Base-by-base conservation (phyloP, 192 early-diverging fungal species). In the Gigaspora rosea region DNA sequence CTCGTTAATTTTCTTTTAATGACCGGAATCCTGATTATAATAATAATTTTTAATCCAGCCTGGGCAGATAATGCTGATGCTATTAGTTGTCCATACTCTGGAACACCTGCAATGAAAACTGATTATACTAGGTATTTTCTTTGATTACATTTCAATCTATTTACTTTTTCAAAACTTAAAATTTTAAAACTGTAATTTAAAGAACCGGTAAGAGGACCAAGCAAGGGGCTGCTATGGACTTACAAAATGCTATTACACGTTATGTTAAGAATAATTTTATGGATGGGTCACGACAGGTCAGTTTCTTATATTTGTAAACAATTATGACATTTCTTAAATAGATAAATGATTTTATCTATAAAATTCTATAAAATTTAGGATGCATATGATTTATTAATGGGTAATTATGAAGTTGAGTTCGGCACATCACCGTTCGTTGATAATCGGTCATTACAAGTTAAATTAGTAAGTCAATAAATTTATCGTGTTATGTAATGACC, bases 1-100 rank as follows among this genome's bases (percentile, higher is more conserved):
- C 12, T 56, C 4, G 5, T 18, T 18, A 56, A 56, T 56, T 18
- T 15, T 52, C 15, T 52, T 6, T 56, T 33, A 78, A 22, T 0
- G 15, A 32, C 33, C 71, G 58, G 22, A 47, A 56, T 50, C 10
- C 64, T 70, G 67, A 8, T 48, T 54, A n/a, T 65, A 51, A 20
- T 32, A 49, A 36, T 64, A 52, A 77, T 51, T 4, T 48, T 75
- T 10, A n/a, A 71, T 48, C 56, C 84, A 94, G 92, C 95, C 18
- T 99, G 98, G 98, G 97, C 98, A 20, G 95, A 99, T 82, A 95
- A 99, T 81, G 98, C 96, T 41, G 95, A 99, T 83, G 93, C 88
- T 52, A 88, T 99, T 61, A 94, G 92, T 80, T 84, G 85, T 32
- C 92, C 93, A 50, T 99, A 99, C 82, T 93, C 94, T 73, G 98